Evolutionary conservation across 2,329 filamentous ascomycete species (phyloP).

Genomic region (Sporothrix luriei): DNA sequence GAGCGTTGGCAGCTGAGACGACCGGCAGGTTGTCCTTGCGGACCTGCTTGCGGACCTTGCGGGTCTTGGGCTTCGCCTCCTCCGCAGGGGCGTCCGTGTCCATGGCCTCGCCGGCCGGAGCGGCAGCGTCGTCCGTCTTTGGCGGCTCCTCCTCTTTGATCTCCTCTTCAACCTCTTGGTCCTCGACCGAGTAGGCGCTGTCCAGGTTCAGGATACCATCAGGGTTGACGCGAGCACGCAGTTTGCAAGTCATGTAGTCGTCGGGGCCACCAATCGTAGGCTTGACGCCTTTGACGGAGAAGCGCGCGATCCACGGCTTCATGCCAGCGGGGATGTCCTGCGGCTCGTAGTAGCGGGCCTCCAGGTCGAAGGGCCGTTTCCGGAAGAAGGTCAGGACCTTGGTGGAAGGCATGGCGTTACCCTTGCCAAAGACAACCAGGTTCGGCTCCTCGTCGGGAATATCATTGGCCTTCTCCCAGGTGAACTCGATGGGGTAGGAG

Average conservation of each 20-base stretch:
- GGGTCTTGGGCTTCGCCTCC: constrained; percentile 69
- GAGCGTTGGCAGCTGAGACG: constrained; percentile 75
- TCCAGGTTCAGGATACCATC: constrained; percentile 96
- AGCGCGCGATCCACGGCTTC: constrained; percentile 93
- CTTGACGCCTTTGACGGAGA: constrained; percentile 97
- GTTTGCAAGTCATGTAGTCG: constrained; percentile 99
- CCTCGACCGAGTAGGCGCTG: constrained; percentile 96
- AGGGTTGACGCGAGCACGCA: constrained; percentile 95
- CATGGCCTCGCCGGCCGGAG: constrained; percentile 60
- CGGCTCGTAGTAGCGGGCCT: constrained; percentile 89
- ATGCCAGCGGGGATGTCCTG: constrained; percentile 85
- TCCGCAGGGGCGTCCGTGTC: constrained; percentile 73
- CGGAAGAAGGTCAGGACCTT: constrained; percentile 99
- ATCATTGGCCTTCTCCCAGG: constrained; percentile 97
- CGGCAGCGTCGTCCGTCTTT: constrained; percentile 40
- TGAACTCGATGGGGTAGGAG: constrained; percentile 97
- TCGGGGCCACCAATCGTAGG: constrained; percentile 74
- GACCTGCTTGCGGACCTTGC: constrained; percentile 99
- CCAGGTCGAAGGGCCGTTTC: constrained; percentile 94
- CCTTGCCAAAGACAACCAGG: constrained; percentile 95
- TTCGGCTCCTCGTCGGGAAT: constrained; percentile 98
- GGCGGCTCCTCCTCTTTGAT: constrained; percentile 45
- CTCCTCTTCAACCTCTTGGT: constrained; percentile 87
- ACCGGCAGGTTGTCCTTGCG: constrained; percentile 95
- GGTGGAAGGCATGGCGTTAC: constrained; percentile 94